phyloP scores from a whole-genome alignment of 1,139 yeast species.

The Geotrichum siamense region DNA sequence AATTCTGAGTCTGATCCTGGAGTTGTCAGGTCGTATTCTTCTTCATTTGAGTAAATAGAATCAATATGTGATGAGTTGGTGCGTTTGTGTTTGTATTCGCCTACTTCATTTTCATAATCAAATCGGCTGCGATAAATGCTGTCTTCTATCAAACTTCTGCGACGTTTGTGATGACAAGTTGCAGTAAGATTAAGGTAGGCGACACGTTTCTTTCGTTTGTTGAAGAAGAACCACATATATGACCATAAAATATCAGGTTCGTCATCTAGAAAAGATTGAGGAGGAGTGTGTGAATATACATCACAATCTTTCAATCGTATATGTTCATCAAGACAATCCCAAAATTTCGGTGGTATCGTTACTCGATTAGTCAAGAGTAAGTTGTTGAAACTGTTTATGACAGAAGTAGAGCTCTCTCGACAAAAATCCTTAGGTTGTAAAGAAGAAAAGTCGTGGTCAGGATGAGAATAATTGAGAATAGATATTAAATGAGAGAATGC shows the following conservation, averaged over 20 bases:
- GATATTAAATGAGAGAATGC: conserved; percentile 88
- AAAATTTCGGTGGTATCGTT: conserved; percentile 53
- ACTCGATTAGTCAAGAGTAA: conserved; percentile 72
- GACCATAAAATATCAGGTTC: conserved; percentile 84
- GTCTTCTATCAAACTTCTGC: conserved; percentile 9
- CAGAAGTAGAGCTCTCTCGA: conserved; percentile 46
- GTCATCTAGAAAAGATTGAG: conserved; percentile 68
- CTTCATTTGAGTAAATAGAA: conserved; percentile 38
- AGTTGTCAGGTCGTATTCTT: conserved; percentile 43
- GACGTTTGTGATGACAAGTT: conserved; percentile 26
- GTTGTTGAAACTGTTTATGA: conserved; percentile 71
- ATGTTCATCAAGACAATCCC: conserved; percentile 84
- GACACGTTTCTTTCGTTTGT: conserved; percentile 84
- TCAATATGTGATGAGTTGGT: conserved; percentile 20
- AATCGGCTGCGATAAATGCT: too few species aligned
- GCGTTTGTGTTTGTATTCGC: conserved; percentile 3
- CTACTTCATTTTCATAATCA: not conserved
- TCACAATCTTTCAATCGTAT: conserved; percentile 75
- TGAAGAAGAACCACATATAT: conserved; percentile 85
- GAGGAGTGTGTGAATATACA: conserved; percentile 71
- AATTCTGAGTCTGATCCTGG: conserved; percentile 24
- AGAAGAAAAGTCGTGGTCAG: conserved; percentile 88
- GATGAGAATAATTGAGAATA: conserved; percentile 83
- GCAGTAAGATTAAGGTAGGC: conserved; percentile 62
- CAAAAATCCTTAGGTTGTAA: conserved; percentile 81